phyloP scores from a whole-genome alignment of 2,329 filamentous ascomycete genomes.

The Beauveria sp. region DNA sequence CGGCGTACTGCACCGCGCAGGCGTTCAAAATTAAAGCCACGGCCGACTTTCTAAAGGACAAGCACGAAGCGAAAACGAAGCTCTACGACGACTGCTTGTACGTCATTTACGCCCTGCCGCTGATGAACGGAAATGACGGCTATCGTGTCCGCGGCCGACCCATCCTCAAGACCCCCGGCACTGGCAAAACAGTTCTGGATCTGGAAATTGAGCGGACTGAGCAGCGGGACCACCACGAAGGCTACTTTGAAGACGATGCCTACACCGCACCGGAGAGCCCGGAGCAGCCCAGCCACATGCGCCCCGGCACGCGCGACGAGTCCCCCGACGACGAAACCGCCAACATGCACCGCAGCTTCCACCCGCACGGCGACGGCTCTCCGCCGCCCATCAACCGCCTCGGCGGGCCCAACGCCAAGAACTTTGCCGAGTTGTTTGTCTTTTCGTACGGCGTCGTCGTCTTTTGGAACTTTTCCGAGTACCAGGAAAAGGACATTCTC shows the following conservation, averaged over 20 bases:
- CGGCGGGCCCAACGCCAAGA: conserved; percentile 58
- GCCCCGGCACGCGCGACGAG: conserved; percentile 22
- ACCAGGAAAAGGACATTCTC: conserved; percentile 92
- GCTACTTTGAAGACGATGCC: conserved; percentile 73
- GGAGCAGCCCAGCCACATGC: conserved; percentile 23
- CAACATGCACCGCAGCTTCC: conserved; percentile 19
- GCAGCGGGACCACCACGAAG: conserved; percentile 78
- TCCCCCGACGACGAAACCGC: conserved; percentile 18
- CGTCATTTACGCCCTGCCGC: conserved; percentile 84
- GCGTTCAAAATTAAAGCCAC: conserved; percentile 83
- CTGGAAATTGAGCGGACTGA: conserved; percentile 95
- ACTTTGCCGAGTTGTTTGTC: conserved; percentile 91
- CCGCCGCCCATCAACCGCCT: conserved; percentile 50
- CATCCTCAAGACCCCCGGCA: conserved; percentile 81
- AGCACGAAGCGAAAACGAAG: conserved; percentile 87
- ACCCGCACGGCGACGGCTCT: conserved; percentile 29
- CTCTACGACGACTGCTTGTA: conserved; percentile 97
- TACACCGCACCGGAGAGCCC: conserved; percentile 33
- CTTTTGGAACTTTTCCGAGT: conserved; percentile 97
- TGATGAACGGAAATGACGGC: conserved; percentile 78
- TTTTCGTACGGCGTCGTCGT: conserved; percentile 96
- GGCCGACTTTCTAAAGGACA: conserved; percentile 80
- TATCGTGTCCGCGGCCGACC: conserved; percentile 86
- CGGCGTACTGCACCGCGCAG: conserved; percentile 93
- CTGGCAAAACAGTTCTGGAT: conserved; percentile 82